Base-by-base conservation (phyloP, 1,284 basidiomycete species). In the Apiotrichum akiyoshidainum region DNA sequence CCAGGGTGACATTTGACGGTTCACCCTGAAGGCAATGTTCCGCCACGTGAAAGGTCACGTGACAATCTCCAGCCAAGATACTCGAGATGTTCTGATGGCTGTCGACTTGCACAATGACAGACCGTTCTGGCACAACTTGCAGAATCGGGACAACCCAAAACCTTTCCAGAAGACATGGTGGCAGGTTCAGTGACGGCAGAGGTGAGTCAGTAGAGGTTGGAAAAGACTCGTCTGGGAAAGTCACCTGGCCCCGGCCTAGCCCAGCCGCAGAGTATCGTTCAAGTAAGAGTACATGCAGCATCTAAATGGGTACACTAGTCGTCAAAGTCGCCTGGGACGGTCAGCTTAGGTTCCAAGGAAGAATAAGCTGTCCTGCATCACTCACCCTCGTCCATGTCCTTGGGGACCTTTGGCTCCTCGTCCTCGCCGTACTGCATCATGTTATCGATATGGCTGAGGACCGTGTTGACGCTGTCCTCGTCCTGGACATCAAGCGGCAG, bases 341-440 rank as follows among this genome's bases (percentile, higher is more conserved):
- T 60, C 48, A 60, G 55, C 37, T n/a, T n/a, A n/a, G n/a, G n/a
- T n/a, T n/a, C n/a, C n/a, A n/a, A n/a, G n/a, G n/a, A n/a, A n/a
- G n/a, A n/a, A n/a, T n/a, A 31, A 31, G 26, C 26, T 31, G 26
- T 7, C 26, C 26, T 3, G 26, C 26, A 3, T 31, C 12, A 22
- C 13, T 90, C 88, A 57, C 91, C 91, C 66, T 90, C 89, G 69
- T 94, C 91, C 75, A 94, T 80, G 75, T 93, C 90, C 69, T 84
- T 87, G 13, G 91, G 91, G 86, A 75, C 64, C 80, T 87, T 90
- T 22, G 91, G 92, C 72, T 94, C 91, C 72, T 94, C 91, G 61
- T 92, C 90, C 79, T 94, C 91, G 47, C 91, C 92, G 68, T 94
- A 97, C 76, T 97, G 94, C 85, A 98, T 91, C 61, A 92, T 88